Base-by-base conservation (phyloP, 805 yeast species). In the Wickerhamiella musiphila region DNA sequence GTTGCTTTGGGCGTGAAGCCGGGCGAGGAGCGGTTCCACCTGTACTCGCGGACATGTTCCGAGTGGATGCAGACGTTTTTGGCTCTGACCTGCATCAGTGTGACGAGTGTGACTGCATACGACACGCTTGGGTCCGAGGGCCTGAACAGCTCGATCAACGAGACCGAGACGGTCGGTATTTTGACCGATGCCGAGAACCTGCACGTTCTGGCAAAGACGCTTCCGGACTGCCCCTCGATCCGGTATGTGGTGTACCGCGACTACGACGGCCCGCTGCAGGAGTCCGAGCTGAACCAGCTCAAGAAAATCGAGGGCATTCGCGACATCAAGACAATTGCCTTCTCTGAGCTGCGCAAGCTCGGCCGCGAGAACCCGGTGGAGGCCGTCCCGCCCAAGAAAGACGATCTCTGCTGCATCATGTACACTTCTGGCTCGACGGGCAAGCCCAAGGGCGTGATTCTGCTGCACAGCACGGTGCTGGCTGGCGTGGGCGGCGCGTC, bases 81-180 rank as follows among this genome's bases (percentile, higher is more conserved):
- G 37, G 94, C 84, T 11, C 66, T 81, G 33, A 69, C 70, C 45
- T 61, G 83, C 32, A 94, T 82, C 56, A 58, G 67, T 31, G 74
- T 90, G 38, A 78, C 96, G 16, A 66, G 78, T 35, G 96, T 83
- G 25, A 90, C 98, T 11, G 96, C 98, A 23, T 90, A 90, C 56
- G 51, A 47, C 28, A 47, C 49, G 14, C 40, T 47, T 10, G 48
- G 51, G 20, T 33, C 36, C 14, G 45, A 44, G 26, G 59, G 58
- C 17, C 65, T 84, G 49, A 76, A 75, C 35, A 93, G 78, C 56
- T 83, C 95, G 3, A 63, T 90, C 49, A 64, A 67, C 25, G 79
- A 84, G 58, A 82, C 96, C 4, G 78, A 65, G 30, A 70, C 93
- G 18, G 63, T 56, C 33, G 93, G 75, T 15, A 63, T 90, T 37